Conservation (phyloP, 495 filamentous ascomycete genomes). For the Aspergillus conjunctus region DNA sequence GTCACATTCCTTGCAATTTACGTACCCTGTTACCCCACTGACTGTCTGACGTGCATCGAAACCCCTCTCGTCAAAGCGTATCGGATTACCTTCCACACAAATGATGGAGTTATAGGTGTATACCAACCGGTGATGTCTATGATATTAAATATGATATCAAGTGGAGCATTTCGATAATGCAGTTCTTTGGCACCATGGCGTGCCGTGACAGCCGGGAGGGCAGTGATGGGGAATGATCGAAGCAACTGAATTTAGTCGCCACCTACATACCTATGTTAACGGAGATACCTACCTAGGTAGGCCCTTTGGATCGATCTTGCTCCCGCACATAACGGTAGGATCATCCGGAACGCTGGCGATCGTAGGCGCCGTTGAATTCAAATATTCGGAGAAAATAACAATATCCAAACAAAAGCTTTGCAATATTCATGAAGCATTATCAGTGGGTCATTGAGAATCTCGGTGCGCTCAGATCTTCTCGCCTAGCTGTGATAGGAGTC, state of each 20-base stretch:
- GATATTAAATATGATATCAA: too few relatives aligned
- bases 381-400: not conserved
- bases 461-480: slow-evolving; percentile 10
- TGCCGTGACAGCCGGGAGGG: too few relatives aligned
- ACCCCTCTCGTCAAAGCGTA: not conserved
- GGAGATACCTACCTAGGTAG: too few relatives aligned
- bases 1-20: not conserved
- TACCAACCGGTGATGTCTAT: too few relatives aligned
- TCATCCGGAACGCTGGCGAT: not conserved
- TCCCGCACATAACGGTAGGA: not conserved
- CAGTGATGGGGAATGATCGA: too few relatives aligned
- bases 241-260: too few relatives aligned
- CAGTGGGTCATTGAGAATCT: not conserved
- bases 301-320: not conserved
- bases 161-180: too few relatives aligned
- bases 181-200: too few relatives aligned
- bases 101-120: too few relatives aligned
- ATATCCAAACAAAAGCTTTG: not conserved
- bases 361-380: not conserved
- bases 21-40: slow-evolving; percentile 3
- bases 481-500: slow-evolving; percentile 1
- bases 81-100: too few relatives aligned
- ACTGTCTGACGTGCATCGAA: slow-evolving; percentile 14
- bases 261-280: too few relatives aligned
- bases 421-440: not conserved